A percentile compares a stretch with the other conserved stretches of the same genome.
Conservation (phyloP, 2,329 filamentous ascomycete genomes). For the Coniochaeta sp. region DNA sequence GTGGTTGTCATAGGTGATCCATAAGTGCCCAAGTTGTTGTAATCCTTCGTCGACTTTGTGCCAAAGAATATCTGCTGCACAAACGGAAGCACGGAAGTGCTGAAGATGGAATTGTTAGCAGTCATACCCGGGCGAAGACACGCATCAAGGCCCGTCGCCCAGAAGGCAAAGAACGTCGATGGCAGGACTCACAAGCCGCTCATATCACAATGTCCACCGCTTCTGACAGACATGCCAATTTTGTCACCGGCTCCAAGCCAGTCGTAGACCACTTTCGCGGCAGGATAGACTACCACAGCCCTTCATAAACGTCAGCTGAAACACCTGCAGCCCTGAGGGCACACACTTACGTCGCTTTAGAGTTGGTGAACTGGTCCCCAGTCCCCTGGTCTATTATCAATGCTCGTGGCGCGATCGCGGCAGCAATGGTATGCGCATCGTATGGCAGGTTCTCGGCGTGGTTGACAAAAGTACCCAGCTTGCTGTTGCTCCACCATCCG, state of each 20-base stretch:
- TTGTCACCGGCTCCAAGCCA: constrained; percentile 42
- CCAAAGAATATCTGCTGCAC: constrained; percentile 39
- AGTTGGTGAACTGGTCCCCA: constrained; percentile 38
- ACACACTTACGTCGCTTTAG: constrained; percentile 29
- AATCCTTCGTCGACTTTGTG: constrained; percentile 35
- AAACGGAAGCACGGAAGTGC: constrained; percentile 36
- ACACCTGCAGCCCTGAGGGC: background rate
- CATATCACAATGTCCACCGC: constrained; percentile 40
- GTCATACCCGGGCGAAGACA: background rate
- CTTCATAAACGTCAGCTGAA: background rate
- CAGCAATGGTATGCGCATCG: constrained; percentile 52
- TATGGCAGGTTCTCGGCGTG: constrained; percentile 43
- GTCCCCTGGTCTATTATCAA: constrained; percentile 49
- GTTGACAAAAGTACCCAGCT: constrained; percentile 49
- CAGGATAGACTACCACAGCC: constrained; percentile 40
- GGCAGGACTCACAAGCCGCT: constrained; percentile 32
- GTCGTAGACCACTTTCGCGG: constrained; percentile 44
- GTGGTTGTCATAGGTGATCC: constrained; percentile 34
- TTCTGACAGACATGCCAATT: constrained; percentile 37
- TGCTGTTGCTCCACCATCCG: constrained; percentile 46
- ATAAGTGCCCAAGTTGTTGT: constrained; percentile 33
- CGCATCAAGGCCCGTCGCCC: background rate
- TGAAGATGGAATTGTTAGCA: constrained; percentile 13
- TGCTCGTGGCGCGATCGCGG: constrained; percentile 47
- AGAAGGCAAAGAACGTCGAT: background rate